Evolutionary conservation across 139 green algal genomes (phyloP), one percentile per base, ranked within the genome.

Genomic region (Picochlorum sp.): DNA sequence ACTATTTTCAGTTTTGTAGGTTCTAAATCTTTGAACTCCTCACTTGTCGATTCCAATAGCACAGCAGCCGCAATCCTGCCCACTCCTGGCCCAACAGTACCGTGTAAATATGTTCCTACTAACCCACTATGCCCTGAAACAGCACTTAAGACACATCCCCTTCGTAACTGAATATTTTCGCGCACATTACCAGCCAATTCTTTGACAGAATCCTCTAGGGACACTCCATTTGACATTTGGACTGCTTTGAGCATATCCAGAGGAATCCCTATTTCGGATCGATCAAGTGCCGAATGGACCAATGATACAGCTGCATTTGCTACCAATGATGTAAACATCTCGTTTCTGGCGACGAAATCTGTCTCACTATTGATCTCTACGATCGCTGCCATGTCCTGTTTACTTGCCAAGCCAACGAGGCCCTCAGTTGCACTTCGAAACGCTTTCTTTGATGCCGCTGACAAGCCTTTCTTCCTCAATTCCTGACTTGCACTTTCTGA

Each of bases 281-380:
- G 10, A 12, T 41, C 35, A 41, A 41, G 35, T 22, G 20, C 41
- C 10, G 6, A 36, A 25, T 36, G 16, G 20, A 88, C 49, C 1
- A 76, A 71, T 26, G 85, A 84, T 3, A 55, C 54, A 5, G 85
- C 77, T n/a, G 80, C 82, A 4, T 56, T 36, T 13, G 43, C 41
- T 3, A 94, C 79, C 26, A 97, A 59, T 1, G 50, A 24, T 25
- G 77, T 75, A 66, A 97, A 97, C 6, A 74, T 39, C 0, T 85
- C 80, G 32, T 88, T 94, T 26, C 82, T 70, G 0, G 83, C 75
- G 5, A 95, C 90, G 69, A 97, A 97, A 58, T 97, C 90, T 14
- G 90, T 97, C 63, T 97, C 90, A 52, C 82, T 88, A 69, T 97
- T 97, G 39, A 97, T 68, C 77, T 82, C 75, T 4, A 82, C 63